Evolutionary conservation across 2,329 filamentous ascomycete genomes (phyloP), one percentile per base, ranked within the genome.

Genomic region (Penicillium sp.): DNA sequence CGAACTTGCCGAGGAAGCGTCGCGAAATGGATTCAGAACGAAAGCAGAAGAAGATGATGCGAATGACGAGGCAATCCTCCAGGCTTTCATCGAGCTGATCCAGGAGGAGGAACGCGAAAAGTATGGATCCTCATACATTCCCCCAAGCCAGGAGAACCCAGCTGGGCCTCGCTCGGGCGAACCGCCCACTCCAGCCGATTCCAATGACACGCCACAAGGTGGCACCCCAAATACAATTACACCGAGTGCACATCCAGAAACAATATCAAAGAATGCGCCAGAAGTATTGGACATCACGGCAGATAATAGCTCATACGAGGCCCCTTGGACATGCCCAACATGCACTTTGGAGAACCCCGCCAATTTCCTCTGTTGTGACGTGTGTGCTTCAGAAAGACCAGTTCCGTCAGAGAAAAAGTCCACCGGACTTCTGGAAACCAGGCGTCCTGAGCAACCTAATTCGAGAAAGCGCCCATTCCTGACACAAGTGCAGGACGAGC

Each of bases 31-130:
- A 0, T 93, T 95, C 75, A 83, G 82, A 54, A 97, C 91, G 0
- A 84, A 89, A 64, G 91, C 90, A 0, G 90, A 95, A 59, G 89
- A 95, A 68, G 91, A 96, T 49, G 87, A 91, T 61, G 92, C 91
- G 3, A 95, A 96, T 62, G 90, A 96, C 49, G 80, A 84, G 20
- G 92, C 92, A 4, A 96, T 96, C 54, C 85, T 91, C 46, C 85
- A 92, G 64, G 91, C 91, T 0, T 78, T 95, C 26, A 91, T 90
- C 76, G 92, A 97, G 64, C 78, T 96, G 15, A 87, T 94, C 21
- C 88, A 95, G 66, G 86, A 96, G 67, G 91, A 96, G 55, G 83
- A 88, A 54, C 69, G 68, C 17, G 82, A 85, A 58, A 80, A 79
- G 60, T 81, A 84, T 56, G 83, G 84, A n/a, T 71, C 75, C 47